Conservation (phyloP, 331 rosid genomes). For the Pyracantha coccinea region DNA sequence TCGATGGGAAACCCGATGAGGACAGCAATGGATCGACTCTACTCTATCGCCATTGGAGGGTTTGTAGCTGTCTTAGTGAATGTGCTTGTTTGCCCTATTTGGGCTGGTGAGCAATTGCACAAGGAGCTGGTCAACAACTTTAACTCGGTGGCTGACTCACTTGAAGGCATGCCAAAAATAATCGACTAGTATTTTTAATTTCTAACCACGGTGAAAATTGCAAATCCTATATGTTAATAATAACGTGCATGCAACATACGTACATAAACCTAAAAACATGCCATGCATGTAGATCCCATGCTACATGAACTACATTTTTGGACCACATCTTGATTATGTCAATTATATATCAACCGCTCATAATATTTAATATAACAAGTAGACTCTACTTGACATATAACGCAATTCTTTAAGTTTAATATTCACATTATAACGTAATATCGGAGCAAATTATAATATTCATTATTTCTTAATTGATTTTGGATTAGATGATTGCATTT, state of each 20-base stretch:
- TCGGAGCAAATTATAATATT: too few relatives aligned
- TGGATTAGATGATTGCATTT: too few relatives aligned
- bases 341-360: not conserved
- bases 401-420: not conserved
- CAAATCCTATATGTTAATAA: too few relatives aligned
- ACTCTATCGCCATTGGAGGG: constrained; percentile 69
- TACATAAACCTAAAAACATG: too few relatives aligned
- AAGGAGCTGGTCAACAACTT: constrained; percentile 41
- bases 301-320: not conserved
- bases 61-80: constrained; percentile 55
- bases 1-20: constrained; percentile 52
- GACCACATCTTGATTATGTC: not conserved
- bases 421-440: too few relatives aligned
- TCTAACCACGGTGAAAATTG: too few relatives aligned
- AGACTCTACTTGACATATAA: not conserved
- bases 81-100: constrained; percentile 48
- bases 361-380: not conserved
- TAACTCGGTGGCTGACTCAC: constrained; percentile 55
- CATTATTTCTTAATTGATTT: too few relatives aligned
- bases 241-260: too few relatives aligned
- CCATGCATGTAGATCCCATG: too few relatives aligned
- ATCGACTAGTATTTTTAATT: not conserved
- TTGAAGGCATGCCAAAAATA: constrained; percentile 38
- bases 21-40: constrained; percentile 47
- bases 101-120: constrained; percentile 75